Conservation (phyloP, 495 filamentous ascomycete genomes). For the Penicillium mononematosum region DNA sequence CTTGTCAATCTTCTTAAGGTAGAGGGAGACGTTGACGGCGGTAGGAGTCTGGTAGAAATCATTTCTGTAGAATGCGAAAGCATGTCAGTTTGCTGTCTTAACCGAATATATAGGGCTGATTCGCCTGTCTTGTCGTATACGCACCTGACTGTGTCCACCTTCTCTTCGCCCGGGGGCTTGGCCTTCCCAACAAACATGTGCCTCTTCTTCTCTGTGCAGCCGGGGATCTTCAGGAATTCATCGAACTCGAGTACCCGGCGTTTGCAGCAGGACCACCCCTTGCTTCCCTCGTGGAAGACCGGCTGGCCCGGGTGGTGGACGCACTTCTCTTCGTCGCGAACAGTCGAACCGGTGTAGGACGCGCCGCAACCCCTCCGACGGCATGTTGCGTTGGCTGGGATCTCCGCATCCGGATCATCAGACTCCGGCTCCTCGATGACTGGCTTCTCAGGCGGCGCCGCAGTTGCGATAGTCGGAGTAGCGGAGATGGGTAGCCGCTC, state of each 20-base stretch:
- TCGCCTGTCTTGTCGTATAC: constrained; percentile 18
- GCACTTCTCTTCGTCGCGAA: constrained; percentile 73
- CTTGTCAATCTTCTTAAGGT: constrained; percentile 96
- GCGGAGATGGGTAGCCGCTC: constrained; percentile 41
- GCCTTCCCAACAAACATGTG: constrained; percentile 87
- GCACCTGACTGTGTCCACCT: constrained; percentile 69
- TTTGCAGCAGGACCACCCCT: constrained; percentile 98
- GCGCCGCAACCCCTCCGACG: constrained; percentile 71
- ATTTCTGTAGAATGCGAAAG: constrained; percentile 48
- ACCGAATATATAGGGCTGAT: neutral
- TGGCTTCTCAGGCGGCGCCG: constrained; percentile 58
- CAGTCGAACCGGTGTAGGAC: constrained; percentile 57
- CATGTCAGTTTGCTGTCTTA: neutral
- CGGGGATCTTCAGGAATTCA: constrained; percentile 92
- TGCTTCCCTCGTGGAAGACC: constrained; percentile 95
- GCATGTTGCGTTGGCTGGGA: constrained; percentile 72
- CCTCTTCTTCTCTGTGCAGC: constrained; percentile 75
- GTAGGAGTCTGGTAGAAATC: constrained; percentile 94
- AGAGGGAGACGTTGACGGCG: constrained; percentile 85
- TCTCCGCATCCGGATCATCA: constrained; percentile 71
- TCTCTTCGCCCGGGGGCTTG: constrained; percentile 56
- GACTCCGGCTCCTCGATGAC: constrained; percentile 78
- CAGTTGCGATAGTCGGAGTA: constrained; percentile 49
- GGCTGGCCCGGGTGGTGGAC: constrained; percentile 81
- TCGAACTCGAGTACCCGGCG: constrained; percentile 93